Base-by-base conservation (phyloP, 1,139 yeast species). In the Casaregolazyma suthepensis region DNA sequence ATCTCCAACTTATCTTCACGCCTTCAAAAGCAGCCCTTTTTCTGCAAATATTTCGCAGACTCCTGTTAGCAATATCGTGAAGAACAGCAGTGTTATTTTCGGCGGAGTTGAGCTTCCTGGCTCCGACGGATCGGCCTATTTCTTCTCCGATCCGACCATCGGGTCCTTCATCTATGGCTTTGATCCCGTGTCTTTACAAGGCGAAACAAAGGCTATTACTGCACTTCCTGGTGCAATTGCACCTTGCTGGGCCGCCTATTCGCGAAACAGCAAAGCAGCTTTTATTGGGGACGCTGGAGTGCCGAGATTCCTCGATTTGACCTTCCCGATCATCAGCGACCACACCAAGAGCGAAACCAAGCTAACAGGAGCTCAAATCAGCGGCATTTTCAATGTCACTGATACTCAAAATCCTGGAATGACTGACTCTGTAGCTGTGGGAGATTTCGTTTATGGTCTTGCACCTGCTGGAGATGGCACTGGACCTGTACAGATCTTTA, bases 231-330 rank as follows among this genome's bases (percentile, higher is more conserved):
- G 37, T 2, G 7, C 45, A n/a, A 44, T 1, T 19, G 54, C 54
- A n/a, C 52, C 54, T 17, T 52, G 54, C 50, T 52, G 54, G 54
- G 23, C 48, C 42, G n/a, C 45, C 12, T 48, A 48, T 45, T 22
- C 37, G 17, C 45, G 23, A 9, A 17, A 37, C 35, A 43, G 31
- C 42, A 17, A 43, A 7, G 22, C 50, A 45, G 43, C 35, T 26
- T 52, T 44, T 38, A 45, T 52, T n/a, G 52, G 52, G 9, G 54
- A 52, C 40, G 50, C 52, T 48, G 46, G 49, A n/a, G 40, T 48
- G 4, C n/a, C 45, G 15, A 12, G 26, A 12, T 38, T 44, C 22
- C 23, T 48, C 20, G 52, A 52, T 40, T 20, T 52, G 17, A 23
- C 43, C 10, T 31, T 52, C 40, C 40, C 40, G 13, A 9, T 15